Evolutionary conservation across 2,329 filamentous ascomycete species (phyloP), one percentile per base, ranked within the genome.

Genomic region (Xylariaceae sp.): DNA sequence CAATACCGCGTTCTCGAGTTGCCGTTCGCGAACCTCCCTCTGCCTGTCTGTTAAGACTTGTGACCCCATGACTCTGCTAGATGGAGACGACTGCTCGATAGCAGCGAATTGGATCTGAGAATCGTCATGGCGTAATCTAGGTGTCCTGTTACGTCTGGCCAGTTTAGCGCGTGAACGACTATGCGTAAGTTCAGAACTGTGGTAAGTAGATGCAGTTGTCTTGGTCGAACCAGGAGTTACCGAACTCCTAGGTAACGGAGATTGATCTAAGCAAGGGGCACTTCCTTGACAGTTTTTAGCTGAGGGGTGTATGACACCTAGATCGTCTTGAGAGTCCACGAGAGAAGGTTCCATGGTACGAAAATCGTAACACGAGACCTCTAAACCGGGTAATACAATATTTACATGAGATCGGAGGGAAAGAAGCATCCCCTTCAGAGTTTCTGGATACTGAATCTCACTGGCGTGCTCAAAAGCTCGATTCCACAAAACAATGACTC

Each of bases 41-140:
- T 96, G 91, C 36, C 85, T 82, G 29, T 92, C 89, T 0, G 91
- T 96, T 42, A 96, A 75, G 15, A 86, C 73, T 62, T 94, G 91
- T 0, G 88, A 91, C 50, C 90, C 86, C 2, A 79, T 66, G 0
- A 70, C 72, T 11, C 74, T 71, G 4, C 78, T 73, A 3, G 80
- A 70, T 2, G 73, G 74, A 0, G 79, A 76, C 0, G 86, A 83
- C 10, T 85, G 83, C 24, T 82, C 80, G 40, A 93, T 87, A 0
- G 84, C 75, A 2, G 87, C 83, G 64, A 94, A 94, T 36, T 89
- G 81, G 21, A 95, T 81, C 65, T 95, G 91, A 0, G 91, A 95
- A 70, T 95, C 82, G 57, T 96, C 84, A 62, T 96, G 91, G 27
- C 88, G 83, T 23, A 86, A 76, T 54, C 81, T 82, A 15, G 80